A percentile compares a stretch with the other conserved stretches of the same genome.
phyloP scores from a whole-genome alignment of 257 asterid genomes.

The Solanum sparsipilum region DNA sequence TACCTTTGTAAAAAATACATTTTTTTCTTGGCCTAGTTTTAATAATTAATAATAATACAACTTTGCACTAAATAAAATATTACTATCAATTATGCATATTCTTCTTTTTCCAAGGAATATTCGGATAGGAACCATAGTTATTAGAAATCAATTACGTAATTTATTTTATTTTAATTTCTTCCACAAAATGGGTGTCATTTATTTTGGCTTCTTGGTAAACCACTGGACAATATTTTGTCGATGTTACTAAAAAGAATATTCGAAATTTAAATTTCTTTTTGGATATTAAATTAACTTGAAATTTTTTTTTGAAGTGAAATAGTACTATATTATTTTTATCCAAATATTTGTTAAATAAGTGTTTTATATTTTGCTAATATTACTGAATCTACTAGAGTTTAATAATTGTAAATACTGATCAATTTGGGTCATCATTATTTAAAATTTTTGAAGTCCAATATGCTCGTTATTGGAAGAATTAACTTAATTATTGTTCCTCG shows the following conservation, averaged over 20 bases:
- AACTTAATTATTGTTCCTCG: fast-evolving
- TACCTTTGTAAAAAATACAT: neutral
- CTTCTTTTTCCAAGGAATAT: neutral
- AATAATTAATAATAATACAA: neutral
- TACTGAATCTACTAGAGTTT: neutral
- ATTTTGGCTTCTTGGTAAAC: neutral
- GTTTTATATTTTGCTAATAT: neutral
- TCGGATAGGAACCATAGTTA: neutral
- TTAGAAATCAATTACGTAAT: neutral
- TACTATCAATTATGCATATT: neutral
- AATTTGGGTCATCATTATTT: neutral
- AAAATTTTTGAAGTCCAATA: neutral
- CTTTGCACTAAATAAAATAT: neutral
- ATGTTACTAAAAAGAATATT: neutral
- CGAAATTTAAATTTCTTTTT: neutral
- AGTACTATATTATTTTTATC: neutral
- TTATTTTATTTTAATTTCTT: neutral
- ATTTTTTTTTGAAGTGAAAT: neutral
- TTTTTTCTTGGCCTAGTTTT: neutral
- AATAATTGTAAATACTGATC: neutral
- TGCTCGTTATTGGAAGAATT: too few relatives aligned
- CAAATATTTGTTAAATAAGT: neutral
- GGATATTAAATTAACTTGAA: neutral
- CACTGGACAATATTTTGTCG: neutral
- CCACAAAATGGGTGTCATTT: neutral